Conservation (phyloP, 331 rosid genomes). For the Acacia concinna region DNA sequence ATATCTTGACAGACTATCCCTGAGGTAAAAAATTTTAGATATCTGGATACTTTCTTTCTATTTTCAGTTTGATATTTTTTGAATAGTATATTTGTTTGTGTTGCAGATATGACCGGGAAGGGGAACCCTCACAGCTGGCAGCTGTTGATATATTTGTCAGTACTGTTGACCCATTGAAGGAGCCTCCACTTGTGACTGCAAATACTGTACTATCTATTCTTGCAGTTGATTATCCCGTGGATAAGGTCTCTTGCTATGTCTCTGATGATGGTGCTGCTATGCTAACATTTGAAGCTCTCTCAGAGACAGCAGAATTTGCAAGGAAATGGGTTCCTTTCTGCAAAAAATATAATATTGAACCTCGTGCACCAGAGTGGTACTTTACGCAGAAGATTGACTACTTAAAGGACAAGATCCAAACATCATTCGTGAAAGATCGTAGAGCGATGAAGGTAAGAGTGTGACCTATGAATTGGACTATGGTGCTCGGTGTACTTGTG, state of each 20-base stretch:
- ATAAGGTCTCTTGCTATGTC: conserved; percentile 95
- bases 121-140: conserved; percentile 92
- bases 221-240: conserved; percentile 94
- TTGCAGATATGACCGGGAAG: conserved; percentile 91
- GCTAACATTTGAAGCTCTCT: conserved; percentile 93
- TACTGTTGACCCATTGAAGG: conserved; percentile 97
- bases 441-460: conserved; percentile 90
- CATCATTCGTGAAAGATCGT: conserved; percentile 96
- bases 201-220: conserved; percentile 95
- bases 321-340: conserved; percentile 96
- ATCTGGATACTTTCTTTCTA: not conserved
- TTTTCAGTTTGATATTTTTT: conserved; percentile 25
- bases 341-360: conserved; percentile 86
- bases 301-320: conserved; percentile 96
- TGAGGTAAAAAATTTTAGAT: conserved; percentile 57
- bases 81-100: conserved; percentile 20
- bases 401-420: conserved; percentile 93
- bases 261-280: conserved; percentile 99
- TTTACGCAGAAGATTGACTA: conserved; percentile 89
- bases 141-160: conserved; percentile 98
- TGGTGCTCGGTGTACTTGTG: not conserved
- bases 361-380: conserved; percentile 99
- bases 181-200: conserved; percentile 98
- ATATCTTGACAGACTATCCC: conserved; percentile 91
- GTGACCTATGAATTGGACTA: conserved; percentile 19